Percentiles rank a stretch among this genome's conserved stretches.
phyloP scores from a whole-genome alignment of 164 flowering plant genomes.

The Nymphaea thermarum region DNA sequence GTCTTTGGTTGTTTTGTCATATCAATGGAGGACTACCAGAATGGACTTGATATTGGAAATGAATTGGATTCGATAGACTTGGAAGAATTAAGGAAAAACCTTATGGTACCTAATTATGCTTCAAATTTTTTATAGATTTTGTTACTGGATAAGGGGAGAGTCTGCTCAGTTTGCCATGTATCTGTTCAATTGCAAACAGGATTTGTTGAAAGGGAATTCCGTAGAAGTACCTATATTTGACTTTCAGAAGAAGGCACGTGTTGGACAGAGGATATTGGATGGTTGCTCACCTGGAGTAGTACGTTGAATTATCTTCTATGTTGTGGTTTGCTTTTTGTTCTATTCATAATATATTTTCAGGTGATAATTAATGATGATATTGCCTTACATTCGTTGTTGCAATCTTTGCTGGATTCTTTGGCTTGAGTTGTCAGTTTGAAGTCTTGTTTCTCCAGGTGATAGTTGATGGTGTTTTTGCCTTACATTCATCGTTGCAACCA shows the following conservation, averaged over 20 bases:
- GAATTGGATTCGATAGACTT: conserved; percentile 83
- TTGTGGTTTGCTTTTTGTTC: neutral
- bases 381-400: conserved; percentile 86
- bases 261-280: conserved; percentile 53
- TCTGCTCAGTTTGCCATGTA: neutral
- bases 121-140: neutral
- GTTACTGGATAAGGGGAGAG: neutral
- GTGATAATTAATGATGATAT: conserved; percentile 96
- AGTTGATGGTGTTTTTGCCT: conserved; percentile 96
- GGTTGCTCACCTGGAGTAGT: conserved; percentile 86
- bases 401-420: conserved; percentile 86
- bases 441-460: conserved; percentile 45
- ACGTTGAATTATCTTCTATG: conserved; percentile 6
- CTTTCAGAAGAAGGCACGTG: conserved; percentile 70
- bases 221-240: conserved; percentile 69
- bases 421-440: conserved; percentile 77
- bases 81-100: conserved; percentile 63
- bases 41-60: conserved; percentile 78
- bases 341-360: conserved; percentile 17
- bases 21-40: conserved; percentile 92
- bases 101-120: conserved; percentile 49
- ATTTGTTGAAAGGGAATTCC: conserved; percentile 77
- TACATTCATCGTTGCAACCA: conserved; percentile 86
- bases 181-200: conserved; percentile 28
- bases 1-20: conserved; percentile 82